Conservation (phyloP, 495 filamentous ascomycete genomes). For the Aspergillus sclerotiicarbonarius region DNA sequence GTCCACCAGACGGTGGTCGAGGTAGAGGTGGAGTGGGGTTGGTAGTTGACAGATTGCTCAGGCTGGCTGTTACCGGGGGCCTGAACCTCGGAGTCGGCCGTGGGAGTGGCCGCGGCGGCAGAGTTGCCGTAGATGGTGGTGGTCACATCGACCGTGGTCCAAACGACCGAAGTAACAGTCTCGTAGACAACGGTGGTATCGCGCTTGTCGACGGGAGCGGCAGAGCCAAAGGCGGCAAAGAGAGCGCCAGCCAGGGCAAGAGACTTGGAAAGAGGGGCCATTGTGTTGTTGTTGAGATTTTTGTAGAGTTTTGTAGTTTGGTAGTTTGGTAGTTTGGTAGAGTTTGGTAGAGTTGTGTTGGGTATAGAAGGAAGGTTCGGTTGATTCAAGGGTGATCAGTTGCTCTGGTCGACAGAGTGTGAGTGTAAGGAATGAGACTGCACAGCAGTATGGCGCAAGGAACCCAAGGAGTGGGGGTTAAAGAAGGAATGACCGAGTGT, state of each 20-base stretch:
- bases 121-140: constrained; percentile 30
- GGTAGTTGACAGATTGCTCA: too few relatives aligned
- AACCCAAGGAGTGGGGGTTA: constrained; percentile 29
- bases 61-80: too few relatives aligned
- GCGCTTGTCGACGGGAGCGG: constrained; percentile 43
- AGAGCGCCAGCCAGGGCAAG: constrained; percentile 42
- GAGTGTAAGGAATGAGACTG: constrained; percentile 24
- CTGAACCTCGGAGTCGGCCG: background rate
- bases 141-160: constrained; percentile 45
- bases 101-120: constrained; percentile 12
- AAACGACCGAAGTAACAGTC: constrained; percentile 27
- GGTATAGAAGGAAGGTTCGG: too few relatives aligned
- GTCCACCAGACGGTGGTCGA: background rate
- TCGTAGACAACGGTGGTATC: constrained; percentile 31
- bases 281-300: constrained; percentile 23
- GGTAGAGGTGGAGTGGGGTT: constrained; percentile 2
- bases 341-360: too few relatives aligned
- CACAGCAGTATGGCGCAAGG: constrained; percentile 35
- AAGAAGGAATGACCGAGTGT: constrained; percentile 21
- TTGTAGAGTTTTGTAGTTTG: too few relatives aligned
- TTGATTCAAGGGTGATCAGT: constrained; percentile 10
- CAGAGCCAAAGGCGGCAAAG: constrained; percentile 34
- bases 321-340: too few relatives aligned
- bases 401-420: constrained; percentile 6
- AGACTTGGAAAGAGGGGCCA: constrained; percentile 45